phyloP scores from a whole-genome alignment of 352 stramenopile genomes.

The Pythium myriotylum region DNA sequence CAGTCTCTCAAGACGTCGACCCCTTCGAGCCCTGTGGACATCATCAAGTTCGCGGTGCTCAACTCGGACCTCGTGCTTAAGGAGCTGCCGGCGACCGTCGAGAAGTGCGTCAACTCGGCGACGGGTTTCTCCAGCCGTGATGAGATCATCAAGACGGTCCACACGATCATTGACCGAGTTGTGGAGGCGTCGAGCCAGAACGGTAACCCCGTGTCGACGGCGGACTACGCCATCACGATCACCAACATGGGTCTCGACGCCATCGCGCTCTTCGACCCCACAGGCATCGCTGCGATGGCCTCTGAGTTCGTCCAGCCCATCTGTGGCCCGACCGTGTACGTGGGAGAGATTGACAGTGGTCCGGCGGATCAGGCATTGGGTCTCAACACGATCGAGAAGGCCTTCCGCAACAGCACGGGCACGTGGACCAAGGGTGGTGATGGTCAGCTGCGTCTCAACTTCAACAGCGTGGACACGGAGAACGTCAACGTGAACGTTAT shows the following conservation, averaged over 20 bases:
- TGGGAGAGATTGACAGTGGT: constrained; percentile 54
- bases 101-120: no score
- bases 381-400: no score
- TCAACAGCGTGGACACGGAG: constrained; percentile 44
- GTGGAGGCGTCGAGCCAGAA: constrained; percentile 42
- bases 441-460: constrained; percentile 39
- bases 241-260: no score
- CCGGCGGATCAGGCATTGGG: constrained; percentile 44
- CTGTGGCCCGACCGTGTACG: constrained; percentile 48
- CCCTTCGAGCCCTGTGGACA: constrained; percentile 33
- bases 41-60: constrained; percentile 46
- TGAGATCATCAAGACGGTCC: constrained; percentile 39
- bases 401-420: no score
- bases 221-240: no score
- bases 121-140: constrained; percentile 33
- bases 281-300: constrained; percentile 39
- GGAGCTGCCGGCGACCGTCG: constrained; percentile 49
- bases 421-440: no score
- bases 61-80: constrained; percentile 45
- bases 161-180: constrained; percentile 48
- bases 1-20: constrained; percentile 37
- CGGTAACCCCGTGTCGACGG: constrained; percentile 37
- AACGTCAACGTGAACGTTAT: constrained; percentile 53
- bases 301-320: constrained; percentile 57
- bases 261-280: constrained; percentile 49